A percentile compares a stretch with the other conserved stretches of the same genome.
These are phyloP conservation scores for Phytophthora tubulina DNA, from an alignment of 352 stramenopile species.

Conservation along the genomic window DNA sequence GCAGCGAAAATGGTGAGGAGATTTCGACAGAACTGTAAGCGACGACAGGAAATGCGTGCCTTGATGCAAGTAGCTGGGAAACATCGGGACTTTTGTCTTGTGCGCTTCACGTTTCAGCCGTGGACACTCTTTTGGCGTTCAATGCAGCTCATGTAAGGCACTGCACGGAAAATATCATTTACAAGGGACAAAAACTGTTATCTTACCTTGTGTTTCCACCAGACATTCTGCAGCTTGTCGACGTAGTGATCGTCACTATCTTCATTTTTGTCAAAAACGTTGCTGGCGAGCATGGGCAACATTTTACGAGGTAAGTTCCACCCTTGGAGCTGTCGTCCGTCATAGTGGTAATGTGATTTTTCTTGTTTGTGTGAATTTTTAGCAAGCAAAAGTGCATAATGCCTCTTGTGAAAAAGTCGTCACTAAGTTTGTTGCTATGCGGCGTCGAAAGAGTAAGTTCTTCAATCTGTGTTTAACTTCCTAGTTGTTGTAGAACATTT, in stretches of 20 bases:
- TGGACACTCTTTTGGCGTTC: conserved; percentile 58
- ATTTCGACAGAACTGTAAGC: conserved; percentile 33
- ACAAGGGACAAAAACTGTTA: not conserved
- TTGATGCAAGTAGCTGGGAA: conserved; percentile 30
- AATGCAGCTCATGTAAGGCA: conserved; percentile 54
- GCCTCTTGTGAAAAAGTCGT: conserved; percentile 36
- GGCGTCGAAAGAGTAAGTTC: conserved; percentile 48
- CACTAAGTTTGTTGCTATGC: conserved; percentile 41
- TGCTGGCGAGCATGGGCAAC: conserved; percentile 26
- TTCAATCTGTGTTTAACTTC: not conserved
- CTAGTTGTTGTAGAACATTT: no score
- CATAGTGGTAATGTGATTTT: no score
- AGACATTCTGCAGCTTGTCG: conserved; percentile 55
- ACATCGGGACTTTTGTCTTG: conserved; percentile 35
- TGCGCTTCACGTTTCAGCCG: conserved; percentile 43
- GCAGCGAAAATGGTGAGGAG: conserved; percentile 36
- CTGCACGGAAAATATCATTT: not conserved
- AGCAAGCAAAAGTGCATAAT: conserved; percentile 47
- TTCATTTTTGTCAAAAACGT: conserved; percentile 7
- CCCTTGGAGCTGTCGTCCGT: no score
- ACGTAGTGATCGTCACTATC: conserved; percentile 41
- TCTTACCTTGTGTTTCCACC: not conserved
- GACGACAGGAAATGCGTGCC: conserved; percentile 38
- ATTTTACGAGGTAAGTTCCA: conserved; percentile 45
- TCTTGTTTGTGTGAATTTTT: not conserved